These are phyloP conservation scores for Candida mattraensis DNA, from an alignment of 805 yeast genomes.

Conservation along the genomic window DNA sequence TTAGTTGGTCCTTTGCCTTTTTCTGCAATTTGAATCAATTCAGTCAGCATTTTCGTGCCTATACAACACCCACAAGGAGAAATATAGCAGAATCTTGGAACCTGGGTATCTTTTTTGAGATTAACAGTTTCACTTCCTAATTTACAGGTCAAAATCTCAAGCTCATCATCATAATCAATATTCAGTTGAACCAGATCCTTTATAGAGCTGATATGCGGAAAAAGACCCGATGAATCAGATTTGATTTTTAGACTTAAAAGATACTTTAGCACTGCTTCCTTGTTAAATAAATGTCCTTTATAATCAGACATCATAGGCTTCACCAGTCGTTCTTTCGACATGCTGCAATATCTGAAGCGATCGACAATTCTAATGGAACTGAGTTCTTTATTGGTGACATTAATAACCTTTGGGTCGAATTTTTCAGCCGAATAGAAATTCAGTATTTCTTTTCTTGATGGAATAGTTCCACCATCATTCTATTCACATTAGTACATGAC, in stretches of 20 bases:
- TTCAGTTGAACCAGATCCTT: slow-evolving; percentile 36
- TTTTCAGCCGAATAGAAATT: slow-evolving; percentile 21
- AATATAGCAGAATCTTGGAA: slow-evolving; percentile 41
- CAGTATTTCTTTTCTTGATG: slow-evolving; percentile 53
- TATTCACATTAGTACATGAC: slow-evolving; percentile 16
- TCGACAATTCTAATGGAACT: slow-evolving; percentile 28
- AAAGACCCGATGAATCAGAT: slow-evolving; percentile 14
- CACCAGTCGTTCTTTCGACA: slow-evolving; percentile 43
- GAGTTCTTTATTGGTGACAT: slow-evolving; percentile 16
- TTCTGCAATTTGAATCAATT: slow-evolving; percentile 14
- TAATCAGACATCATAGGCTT: slow-evolving; percentile 66
- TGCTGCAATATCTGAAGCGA: slow-evolving; percentile 48
- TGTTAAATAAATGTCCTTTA: slow-evolving; percentile 63
- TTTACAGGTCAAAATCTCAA: slow-evolving; percentile 37
- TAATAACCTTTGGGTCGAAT: slow-evolving; percentile 13
- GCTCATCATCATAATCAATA: slow-evolving; percentile 16
- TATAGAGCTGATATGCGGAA: slow-evolving; percentile 33
- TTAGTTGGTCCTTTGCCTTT: slow-evolving; percentile 1
- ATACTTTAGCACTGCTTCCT: slow-evolving; percentile 59
- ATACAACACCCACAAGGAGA: slow-evolving; percentile 47
- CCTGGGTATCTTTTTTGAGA: slow-evolving; percentile 25
- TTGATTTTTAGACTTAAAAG: slow-evolving; percentile 39
- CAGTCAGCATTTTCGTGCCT: slow-evolving; percentile 32
- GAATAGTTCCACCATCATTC: slow-evolving; percentile 77
- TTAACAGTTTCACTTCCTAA: slow-evolving; percentile 39